Percentiles rank a stretch among this genome's conserved stretches.
These are phyloP conservation scores for Aphanocladium album DNA, from an alignment of 2,329 filamentous ascomycete species.

Conservation along the genomic window DNA sequence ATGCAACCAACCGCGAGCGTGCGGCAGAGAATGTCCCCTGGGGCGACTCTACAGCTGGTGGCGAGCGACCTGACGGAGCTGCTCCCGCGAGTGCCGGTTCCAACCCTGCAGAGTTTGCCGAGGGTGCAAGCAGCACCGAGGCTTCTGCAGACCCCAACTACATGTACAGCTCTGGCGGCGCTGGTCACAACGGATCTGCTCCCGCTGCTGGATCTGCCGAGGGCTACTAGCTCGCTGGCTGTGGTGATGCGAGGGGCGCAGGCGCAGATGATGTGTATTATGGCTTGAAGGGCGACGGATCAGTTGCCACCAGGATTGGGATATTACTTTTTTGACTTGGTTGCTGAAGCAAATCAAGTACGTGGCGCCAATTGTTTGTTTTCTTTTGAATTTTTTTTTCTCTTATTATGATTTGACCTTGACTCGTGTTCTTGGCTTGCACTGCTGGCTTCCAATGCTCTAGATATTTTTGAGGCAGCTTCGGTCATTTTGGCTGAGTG, in stretches of 20 bases:
- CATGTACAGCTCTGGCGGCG: slow-evolving; percentile 50
- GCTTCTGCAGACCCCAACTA: slow-evolving; percentile 36
- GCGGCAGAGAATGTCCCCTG: slow-evolving; percentile 31
- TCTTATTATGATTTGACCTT: background rate
- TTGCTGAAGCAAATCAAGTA: background rate
- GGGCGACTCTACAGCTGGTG: slow-evolving; percentile 27
- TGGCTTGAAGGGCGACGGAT: background rate
- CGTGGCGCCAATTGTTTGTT: slow-evolving; percentile 7
- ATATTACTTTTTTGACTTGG: slow-evolving; percentile 5
- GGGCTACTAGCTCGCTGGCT: slow-evolving; percentile 39
- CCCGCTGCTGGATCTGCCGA: slow-evolving; percentile 40
- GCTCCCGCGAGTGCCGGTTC: slow-evolving; percentile 20
- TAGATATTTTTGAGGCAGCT: background rate
- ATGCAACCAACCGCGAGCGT: slow-evolving; percentile 36
- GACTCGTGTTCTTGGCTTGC: background rate
- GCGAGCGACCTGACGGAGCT: slow-evolving; percentile 28
- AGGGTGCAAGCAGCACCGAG: slow-evolving; percentile 27
- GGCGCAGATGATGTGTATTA: background rate
- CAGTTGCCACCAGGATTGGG: slow-evolving; percentile 10
- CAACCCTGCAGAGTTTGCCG: slow-evolving; percentile 35
- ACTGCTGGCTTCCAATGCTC: background rate
- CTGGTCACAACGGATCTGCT: slow-evolving; percentile 49
- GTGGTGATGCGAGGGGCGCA: background rate
- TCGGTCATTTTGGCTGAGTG: background rate
- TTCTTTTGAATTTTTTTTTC: slow-evolving; percentile 6